Base-by-base conservation (phyloP, 192 early-diverging fungal species). In the Coemansia erecta region DNA sequence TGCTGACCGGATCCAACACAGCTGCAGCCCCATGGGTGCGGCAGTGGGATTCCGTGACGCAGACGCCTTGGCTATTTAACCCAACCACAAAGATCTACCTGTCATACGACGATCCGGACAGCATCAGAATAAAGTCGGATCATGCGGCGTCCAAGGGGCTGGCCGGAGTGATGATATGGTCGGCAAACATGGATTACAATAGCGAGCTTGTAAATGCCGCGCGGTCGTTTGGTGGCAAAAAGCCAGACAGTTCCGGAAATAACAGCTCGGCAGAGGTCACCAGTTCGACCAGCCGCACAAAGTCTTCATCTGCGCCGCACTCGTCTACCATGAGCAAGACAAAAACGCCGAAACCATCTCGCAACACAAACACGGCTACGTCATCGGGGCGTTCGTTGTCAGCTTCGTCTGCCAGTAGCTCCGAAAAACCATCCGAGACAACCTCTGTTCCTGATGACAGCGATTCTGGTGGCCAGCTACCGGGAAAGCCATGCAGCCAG, bases 21-120 rank as follows among this genome's bases (percentile, higher is more conserved):
- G 84, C 88, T 11, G 70, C 67, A 0, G 52, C 76, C 5, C 80
- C 80, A 1, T 93, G 87, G 87, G 54, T 84, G 0, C 78, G 85
- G 18, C 72, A 83, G 53, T 89, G 84, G 81, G 89, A 91, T 42
- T 23, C 68, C 3, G 72, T 67, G 9, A 83, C 83, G 1, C 65
- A 82, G 65, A 89, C 88, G 14, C 90, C 87, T 4, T 89, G 88
- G 87, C 41, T 90, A 26, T 92, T 82, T 64, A 87, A 87, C 31
- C 73, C 78, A 2, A 49, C 26, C 13, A 86, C 75, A 8, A 84
- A 75, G 23, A 61, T 67, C 18, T 87, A 83, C 46, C 85, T 91
- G 53, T 85, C 85, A 3, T 91, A 91, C 52, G 86, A 90, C 42
- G 86, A 91, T 49, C 77, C 83, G 0, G 47, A 73, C 17, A 86